Percentiles rank a stretch among this genome's conserved stretches.
Evolutionary conservation across 345 rosid genomes (phyloP).

Genomic region (Cardamine chenopodiifolia): DNA sequence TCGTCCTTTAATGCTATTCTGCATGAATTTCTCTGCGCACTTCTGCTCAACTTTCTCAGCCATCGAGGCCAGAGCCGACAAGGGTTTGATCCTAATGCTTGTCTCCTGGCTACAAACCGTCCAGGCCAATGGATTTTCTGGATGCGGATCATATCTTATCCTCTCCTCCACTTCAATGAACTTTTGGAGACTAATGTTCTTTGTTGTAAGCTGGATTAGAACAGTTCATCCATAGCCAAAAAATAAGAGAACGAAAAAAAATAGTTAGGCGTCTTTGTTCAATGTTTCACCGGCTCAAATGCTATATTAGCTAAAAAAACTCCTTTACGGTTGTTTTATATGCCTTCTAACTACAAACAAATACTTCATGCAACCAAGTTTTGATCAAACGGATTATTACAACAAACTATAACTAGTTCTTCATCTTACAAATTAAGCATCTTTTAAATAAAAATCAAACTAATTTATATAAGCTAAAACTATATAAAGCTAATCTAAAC

Average conservation of each 20-base stretch:
- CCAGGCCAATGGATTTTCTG: slow-evolving; percentile 76
- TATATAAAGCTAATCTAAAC: neutral
- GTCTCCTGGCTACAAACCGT: slow-evolving; percentile 89
- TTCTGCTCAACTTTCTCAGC: slow-evolving; percentile 94
- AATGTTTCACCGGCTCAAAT: neutral
- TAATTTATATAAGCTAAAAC: neutral
- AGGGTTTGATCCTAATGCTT: slow-evolving; percentile 81
- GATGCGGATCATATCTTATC: slow-evolving; percentile 83
- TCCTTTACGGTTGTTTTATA: neutral
- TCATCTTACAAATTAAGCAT: neutral
- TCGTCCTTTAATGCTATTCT: slow-evolving; percentile 85
- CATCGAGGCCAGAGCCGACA: slow-evolving; percentile 92
- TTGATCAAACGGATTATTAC: neutral
- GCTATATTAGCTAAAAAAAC: neutral
- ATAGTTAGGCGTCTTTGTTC: neutral
- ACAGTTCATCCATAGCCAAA: neutral
- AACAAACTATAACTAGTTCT: slow-evolving; percentile 8
- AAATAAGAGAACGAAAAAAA: neutral
- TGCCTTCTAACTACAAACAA: neutral
- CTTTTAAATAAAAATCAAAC: neutral
- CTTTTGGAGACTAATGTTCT: slow-evolving; percentile 87
- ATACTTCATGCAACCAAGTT: neutral
- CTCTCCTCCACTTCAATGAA: slow-evolving; percentile 91
- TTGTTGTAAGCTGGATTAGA: slow-evolving; percentile 59
- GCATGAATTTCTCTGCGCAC: slow-evolving; percentile 90